phyloP scores from a whole-genome alignment of 1,284 basidiomycete species.

The Tremellales sp. region DNA sequence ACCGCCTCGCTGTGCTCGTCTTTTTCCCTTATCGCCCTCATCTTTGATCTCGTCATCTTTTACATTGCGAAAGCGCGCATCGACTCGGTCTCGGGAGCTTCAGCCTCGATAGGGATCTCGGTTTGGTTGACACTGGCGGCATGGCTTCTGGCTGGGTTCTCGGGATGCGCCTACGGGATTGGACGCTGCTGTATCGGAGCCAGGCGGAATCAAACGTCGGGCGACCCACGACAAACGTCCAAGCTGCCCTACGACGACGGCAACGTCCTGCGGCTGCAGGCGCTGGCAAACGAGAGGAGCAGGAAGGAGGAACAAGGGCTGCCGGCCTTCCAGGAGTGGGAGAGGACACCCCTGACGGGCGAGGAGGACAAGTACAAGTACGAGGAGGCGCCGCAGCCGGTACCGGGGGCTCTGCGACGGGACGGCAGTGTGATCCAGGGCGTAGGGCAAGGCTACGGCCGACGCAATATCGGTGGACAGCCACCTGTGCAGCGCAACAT shows the following conservation, averaged over 20 bases:
- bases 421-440: conserved; percentile 33
- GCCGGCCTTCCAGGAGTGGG: conserved; percentile 35
- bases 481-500: conserved; percentile 8
- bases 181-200: conserved; percentile 69
- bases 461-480: conserved; percentile 15
- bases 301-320: conserved; percentile 40
- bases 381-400: conserved; percentile 20
- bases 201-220: conserved; percentile 13
- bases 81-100: conserved; percentile 62
- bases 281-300: conserved; percentile 36
- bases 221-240: conserved; percentile 17
- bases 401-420: conserved; percentile 21
- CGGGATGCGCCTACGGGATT: conserved; percentile 75
- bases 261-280: conserved; percentile 40
- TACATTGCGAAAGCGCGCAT: conserved; percentile 76
- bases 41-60: conserved; percentile 81
- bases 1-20: conserved; percentile 69
- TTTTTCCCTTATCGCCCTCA: conserved; percentile 71
- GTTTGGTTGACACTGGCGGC: conserved; percentile 83
- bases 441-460: conserved; percentile 41
- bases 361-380: conserved; percentile 35
- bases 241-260: conserved; percentile 23
- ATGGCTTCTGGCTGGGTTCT: conserved; percentile 75
- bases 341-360: conserved; percentile 30
- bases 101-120: conserved; percentile 68